Conservation (phyloP, 306 rosid species). For the Castanea sativa region DNA sequence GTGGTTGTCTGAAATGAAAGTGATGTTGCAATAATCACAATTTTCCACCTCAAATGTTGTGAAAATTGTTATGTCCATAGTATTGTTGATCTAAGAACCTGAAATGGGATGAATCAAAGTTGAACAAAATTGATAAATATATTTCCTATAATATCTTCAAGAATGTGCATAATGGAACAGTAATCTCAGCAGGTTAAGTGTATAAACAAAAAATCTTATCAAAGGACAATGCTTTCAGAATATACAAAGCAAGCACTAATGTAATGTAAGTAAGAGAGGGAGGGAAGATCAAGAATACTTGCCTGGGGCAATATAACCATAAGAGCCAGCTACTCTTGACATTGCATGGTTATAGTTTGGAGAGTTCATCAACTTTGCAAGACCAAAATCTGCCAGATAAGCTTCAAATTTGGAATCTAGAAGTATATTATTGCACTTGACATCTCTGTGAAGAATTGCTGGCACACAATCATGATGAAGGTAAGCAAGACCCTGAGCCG, state of each 20-base stretch:
- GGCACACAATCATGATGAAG: constrained; percentile 98
- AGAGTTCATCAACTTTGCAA: constrained; percentile 86
- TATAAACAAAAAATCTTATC: neutral
- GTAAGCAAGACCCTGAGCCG: constrained; percentile 91
- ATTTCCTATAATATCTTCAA: neutral
- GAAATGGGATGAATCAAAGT: neutral
- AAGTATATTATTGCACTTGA: constrained; percentile 94
- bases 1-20: too few relatives aligned
- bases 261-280: neutral
- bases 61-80: too few relatives aligned
- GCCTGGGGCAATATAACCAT: constrained; percentile 99
- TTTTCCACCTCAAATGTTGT: too few relatives aligned
- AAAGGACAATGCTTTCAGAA: neutral
- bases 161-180: neutral
- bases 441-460: constrained; percentile 92
- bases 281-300: constrained; percentile 21
- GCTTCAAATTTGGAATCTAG: constrained; percentile 89
- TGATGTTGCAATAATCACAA: too few relatives aligned
- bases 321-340: constrained; percentile 98
- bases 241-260: constrained; percentile 7
- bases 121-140: neutral
- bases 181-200: neutral
- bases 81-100: too few relatives aligned
- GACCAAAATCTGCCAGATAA: constrained; percentile 92
- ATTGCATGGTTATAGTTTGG: constrained; percentile 83